phyloP scores from a whole-genome alignment of 148 eudicot genomes.

The Camellia lanceoleosa region DNA sequence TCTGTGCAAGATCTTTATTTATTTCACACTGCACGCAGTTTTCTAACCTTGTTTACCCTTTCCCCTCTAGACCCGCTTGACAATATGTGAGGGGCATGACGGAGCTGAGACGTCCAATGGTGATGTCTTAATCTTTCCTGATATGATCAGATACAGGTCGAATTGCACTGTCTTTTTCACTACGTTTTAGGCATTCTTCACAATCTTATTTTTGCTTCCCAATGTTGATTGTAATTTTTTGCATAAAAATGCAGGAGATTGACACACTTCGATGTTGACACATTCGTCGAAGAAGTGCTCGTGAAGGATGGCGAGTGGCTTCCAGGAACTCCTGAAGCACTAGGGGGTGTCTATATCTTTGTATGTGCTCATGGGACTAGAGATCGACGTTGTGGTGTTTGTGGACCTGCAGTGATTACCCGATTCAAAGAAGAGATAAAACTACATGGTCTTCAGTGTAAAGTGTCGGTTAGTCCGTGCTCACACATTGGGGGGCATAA shows the following conservation, averaged over 20 bases:
- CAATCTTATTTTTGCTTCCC: constrained; percentile 1
- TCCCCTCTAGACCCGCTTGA: constrained; percentile 67
- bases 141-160: constrained; percentile 98
- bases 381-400: constrained; percentile 94
- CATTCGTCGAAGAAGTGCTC: constrained; percentile 96
- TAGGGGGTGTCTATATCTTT: constrained; percentile 72
- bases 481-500: constrained; percentile 97
- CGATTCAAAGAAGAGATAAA: constrained; percentile 84
- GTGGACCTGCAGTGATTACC: constrained; percentile 82
- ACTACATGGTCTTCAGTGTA: constrained; percentile 59
- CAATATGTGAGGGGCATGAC: constrained; percentile 98
- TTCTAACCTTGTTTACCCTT: constrained; percentile 14
- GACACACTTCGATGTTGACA: constrained; percentile 97
- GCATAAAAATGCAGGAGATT: constrained; percentile 63
- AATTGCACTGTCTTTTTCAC: not conserved
- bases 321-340: constrained; percentile 87
- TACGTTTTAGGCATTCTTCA: not conserved
- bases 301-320: constrained; percentile 92
- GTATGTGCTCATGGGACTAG: constrained; percentile 94
- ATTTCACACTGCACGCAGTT: not conserved
- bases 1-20: not conserved
- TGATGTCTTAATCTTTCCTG: constrained; percentile 96
- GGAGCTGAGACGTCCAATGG: constrained; percentile 99
- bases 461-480: constrained; percentile 89
- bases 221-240: not conserved